These are phyloP conservation scores for Fusarium nygamai DNA, from an alignment of 2,329 filamentous ascomycete species.

Conservation along the genomic window DNA sequence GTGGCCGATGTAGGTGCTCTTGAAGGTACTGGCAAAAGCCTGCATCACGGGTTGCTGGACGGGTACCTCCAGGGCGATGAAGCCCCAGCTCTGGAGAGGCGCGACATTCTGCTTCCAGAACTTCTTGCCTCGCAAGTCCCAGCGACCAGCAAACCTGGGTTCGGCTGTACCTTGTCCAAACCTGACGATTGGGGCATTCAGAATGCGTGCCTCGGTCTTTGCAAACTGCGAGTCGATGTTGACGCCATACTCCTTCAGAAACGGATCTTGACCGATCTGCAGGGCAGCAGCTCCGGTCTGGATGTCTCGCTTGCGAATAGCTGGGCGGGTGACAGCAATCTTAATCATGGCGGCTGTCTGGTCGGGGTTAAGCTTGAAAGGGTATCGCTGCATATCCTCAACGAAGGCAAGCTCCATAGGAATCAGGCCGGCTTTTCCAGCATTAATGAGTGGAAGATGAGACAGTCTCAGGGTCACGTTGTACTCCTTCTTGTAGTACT, in stretches of 20 bases:
- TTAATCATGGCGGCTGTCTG: conserved; percentile 92
- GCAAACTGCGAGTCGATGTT: conserved; percentile 72
- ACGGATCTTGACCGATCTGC: conserved; percentile 73
- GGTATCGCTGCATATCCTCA: conserved; percentile 66
- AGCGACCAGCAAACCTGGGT: conserved; percentile 77
- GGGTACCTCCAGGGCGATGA: conserved; percentile 72
- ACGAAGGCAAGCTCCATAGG: conserved; percentile 70
- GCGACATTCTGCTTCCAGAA: conserved; percentile 73
- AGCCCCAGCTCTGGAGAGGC: conserved; percentile 77
- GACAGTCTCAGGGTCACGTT: conserved; percentile 58
- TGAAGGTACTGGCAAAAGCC: conserved; percentile 55
- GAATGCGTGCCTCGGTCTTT: conserved; percentile 73
- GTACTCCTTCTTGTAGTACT: conserved; percentile 69
- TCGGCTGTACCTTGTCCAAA: conserved; percentile 69
- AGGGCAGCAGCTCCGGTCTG: conserved; percentile 65
- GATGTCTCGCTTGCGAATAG: conserved; percentile 74
- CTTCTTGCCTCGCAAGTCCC: conserved; percentile 84
- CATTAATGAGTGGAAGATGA: conserved; percentile 66
- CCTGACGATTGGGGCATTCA: conserved; percentile 75
- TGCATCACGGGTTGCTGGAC: conserved; percentile 52
- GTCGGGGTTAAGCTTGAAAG: conserved; percentile 67
- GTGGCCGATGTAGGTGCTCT: conserved; percentile 57
- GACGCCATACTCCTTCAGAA: conserved; percentile 78
- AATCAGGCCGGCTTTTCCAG: conserved; percentile 63
- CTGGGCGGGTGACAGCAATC: conserved; percentile 84